Conservation (phyloP, 148 eudicot species). For the Rhododendron ovatum region DNA sequence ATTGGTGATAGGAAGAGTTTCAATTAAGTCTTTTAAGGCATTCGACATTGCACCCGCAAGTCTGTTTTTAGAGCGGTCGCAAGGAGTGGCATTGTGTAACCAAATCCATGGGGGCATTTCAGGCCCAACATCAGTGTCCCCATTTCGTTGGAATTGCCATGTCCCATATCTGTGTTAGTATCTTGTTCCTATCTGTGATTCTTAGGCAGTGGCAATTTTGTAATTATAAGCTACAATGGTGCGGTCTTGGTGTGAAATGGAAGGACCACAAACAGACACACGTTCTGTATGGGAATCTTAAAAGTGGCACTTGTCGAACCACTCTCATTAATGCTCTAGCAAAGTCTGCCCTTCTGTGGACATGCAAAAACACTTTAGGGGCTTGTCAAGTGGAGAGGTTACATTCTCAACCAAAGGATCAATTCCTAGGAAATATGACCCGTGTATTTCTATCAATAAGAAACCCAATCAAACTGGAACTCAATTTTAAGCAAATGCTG, state of each 20-base stretch:
- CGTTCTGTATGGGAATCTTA: not conserved
- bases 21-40: too few species aligned
- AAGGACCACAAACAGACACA: not conserved
- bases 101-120: too few species aligned
- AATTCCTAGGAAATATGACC: not conserved
- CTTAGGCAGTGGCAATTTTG: not conserved
- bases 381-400: not conserved
- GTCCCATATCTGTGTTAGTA: not conserved
- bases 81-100: too few species aligned
- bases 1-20: too few species aligned
- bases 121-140: too few species aligned
- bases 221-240: not conserved
- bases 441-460: not conserved
- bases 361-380: not conserved
- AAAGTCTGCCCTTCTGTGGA: not conserved
- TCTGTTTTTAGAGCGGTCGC: too few species aligned
- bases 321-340: not conserved
- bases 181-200: not conserved
- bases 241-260: not conserved
- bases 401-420: not conserved
- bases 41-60: too few species aligned
- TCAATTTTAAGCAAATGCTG: not conserved
- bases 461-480: not conserved
- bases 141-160: not conserved
- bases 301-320: not conserved